phyloP scores from a whole-genome alignment of 495 filamentous ascomycete genomes.

The Penicillium lividum region DNA sequence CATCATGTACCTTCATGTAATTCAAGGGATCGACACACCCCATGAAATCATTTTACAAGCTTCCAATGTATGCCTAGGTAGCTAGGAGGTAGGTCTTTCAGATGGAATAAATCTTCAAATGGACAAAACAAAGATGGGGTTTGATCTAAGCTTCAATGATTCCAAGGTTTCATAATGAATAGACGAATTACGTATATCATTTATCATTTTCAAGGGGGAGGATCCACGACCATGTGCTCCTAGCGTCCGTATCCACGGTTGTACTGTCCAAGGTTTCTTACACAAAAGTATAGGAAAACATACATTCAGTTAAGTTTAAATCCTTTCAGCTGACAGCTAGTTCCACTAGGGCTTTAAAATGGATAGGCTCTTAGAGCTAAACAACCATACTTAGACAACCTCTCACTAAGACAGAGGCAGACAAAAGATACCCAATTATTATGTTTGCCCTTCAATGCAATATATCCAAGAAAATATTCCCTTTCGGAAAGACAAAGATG shows the following conservation, averaged over 20 bases:
- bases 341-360: not conserved
- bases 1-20: slow-evolving; percentile 26
- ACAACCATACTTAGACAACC: not conserved
- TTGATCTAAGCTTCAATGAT: too few relatives aligned
- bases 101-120: too few relatives aligned
- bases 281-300: too few relatives aligned
- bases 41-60: slow-evolving; percentile 19
- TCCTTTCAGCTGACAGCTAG: too few relatives aligned
- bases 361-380: not conserved
- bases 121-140: too few relatives aligned
- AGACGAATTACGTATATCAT: too few relatives aligned
- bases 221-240: slow-evolving; percentile 3
- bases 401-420: not conserved
- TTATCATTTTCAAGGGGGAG: not conserved
- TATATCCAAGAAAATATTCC: slow-evolving; percentile 1
- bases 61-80: not conserved
- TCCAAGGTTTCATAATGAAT: too few relatives aligned
- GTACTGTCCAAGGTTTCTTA: too few relatives aligned
- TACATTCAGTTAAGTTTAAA: too few relatives aligned
- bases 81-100: not conserved
- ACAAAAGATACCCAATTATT: slow-evolving; percentile 7
- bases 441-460: slow-evolving; percentile 11
- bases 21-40: slow-evolving; percentile 27
- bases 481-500: slow-evolving; percentile 11
- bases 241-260: slow-evolving; percentile 1